Conservation (phyloP, 805 yeast species). For the Candida hispaniensis region DNA sequence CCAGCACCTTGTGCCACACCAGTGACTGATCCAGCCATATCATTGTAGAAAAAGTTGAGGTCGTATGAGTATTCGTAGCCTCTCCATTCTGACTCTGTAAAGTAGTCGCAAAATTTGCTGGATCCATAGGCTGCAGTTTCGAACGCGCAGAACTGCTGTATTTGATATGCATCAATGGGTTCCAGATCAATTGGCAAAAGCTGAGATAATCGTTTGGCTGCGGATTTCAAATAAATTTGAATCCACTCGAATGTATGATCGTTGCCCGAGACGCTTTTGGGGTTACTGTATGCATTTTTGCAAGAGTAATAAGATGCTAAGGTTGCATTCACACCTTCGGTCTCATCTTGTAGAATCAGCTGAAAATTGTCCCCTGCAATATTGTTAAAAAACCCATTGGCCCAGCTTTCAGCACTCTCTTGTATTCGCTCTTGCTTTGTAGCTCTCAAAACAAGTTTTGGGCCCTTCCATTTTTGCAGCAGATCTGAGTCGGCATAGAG, state of each 20-base stretch:
- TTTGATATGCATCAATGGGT: slow-evolving; percentile 42
- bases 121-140: slow-evolving; percentile 61
- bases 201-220: slow-evolving; percentile 46
- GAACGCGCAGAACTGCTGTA: slow-evolving; percentile 61
- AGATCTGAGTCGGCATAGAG: slow-evolving; percentile 27
- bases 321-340: slow-evolving; percentile 29
- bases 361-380: slow-evolving; percentile 29
- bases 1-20: slow-evolving; percentile 53
- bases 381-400: slow-evolving; percentile 33
- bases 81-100: slow-evolving; percentile 58
- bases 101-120: slow-evolving; percentile 56
- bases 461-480: slow-evolving; percentile 17
- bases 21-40: slow-evolving; percentile 50
- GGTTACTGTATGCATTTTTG: slow-evolving; percentile 27
- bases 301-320: slow-evolving; percentile 32
- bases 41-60: slow-evolving; percentile 45
- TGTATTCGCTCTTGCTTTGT: slow-evolving; percentile 33
- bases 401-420: slow-evolving; percentile 35
- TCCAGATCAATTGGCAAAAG: slow-evolving; percentile 44
- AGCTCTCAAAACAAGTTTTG: slow-evolving; percentile 29
- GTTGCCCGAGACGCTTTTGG: slow-evolving; percentile 24
- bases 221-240: slow-evolving; percentile 38
- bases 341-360: slow-evolving; percentile 29
- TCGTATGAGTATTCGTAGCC: slow-evolving; percentile 52
- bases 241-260: slow-evolving; percentile 29